These are phyloP conservation scores for Albizia julibrissin DNA, from an alignment of 306 rosid genomes.

Conservation along the genomic window DNA sequence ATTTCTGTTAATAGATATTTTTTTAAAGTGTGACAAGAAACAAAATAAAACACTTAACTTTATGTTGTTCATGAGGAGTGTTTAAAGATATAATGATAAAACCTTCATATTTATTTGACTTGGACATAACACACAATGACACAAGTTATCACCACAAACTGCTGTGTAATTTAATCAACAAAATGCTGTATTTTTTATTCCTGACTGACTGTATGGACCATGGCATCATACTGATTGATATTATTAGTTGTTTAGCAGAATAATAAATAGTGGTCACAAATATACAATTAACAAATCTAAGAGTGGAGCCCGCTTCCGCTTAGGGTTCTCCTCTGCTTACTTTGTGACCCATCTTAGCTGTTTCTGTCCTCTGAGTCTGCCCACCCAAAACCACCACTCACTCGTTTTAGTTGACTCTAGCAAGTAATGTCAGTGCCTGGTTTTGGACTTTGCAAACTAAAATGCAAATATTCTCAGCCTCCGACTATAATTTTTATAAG, in stretches of 20 bases:
- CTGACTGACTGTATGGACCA: neutral
- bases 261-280: neutral
- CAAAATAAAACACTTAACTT: too few relatives aligned
- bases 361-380: conserved; percentile 8
- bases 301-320: neutral
- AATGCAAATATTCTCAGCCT: neutral
- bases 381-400: neutral
- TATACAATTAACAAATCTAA: neutral
- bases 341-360: conserved; percentile 5
- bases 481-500: neutral
- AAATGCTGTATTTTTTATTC: too few relatives aligned
- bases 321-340: neutral
- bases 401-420: neutral
- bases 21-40: too few relatives aligned
- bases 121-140: too few relatives aligned
- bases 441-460: neutral
- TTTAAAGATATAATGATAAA: too few relatives aligned
- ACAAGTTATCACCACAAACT: too few relatives aligned
- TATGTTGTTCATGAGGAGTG: too few relatives aligned
- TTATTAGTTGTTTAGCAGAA: neutral
- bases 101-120: too few relatives aligned
- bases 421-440: neutral
- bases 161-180: too few relatives aligned
- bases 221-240: neutral
- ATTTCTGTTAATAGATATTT: too few relatives aligned